Base-by-base conservation (phyloP, 345 rosid genomes). In the Salix dunnii region DNA sequence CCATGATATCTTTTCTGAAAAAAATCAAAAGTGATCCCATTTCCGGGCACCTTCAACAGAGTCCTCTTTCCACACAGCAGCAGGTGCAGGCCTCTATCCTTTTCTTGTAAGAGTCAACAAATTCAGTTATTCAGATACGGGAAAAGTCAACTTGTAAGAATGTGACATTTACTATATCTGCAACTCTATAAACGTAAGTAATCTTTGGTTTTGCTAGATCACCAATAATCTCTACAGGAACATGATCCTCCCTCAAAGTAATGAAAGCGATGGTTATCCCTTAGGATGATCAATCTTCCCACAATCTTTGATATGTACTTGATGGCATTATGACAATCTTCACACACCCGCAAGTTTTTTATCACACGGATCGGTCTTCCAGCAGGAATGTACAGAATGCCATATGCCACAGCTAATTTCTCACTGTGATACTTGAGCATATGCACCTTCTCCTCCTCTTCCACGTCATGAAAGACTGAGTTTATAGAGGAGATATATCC, bases 191-290 rank as follows among this genome's bases (percentile, higher is more conserved):
- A 11, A 36, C 33, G 62, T 78, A 1, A 12, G 2, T 3, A 42
- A n/a, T 16, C 66, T 38, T 63, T 48, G 5, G 1, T 53, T 67
- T 76, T 60, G 23, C 18, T 6, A 55, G 73, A 66, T 84, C 78
- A 85, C 95, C 95, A 91, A 76, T 87, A 91, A 82, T 91, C 95
- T 74, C 91, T 88, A 85, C 95, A 91, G 69, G 92, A 88, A 76
- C 95, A 91, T 51, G 88, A 86, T 74, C 95, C 90, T 58, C 80
- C 84, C 12, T 76, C 82, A 68, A 91, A 91, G 82, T 91, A 91
- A 73, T 91, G 95, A 85, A 89, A 91, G 18, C 95, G 88, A 40
- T 91, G 81, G 70, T 83, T 86, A 77, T 91, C 95, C 83, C 95
- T 87, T 79, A 91, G 68, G 23, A 89, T 89, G 51, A 91, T 86